Conservation (phyloP, 441 rosid species). For the Bocquillonia castaneifolia region DNA sequence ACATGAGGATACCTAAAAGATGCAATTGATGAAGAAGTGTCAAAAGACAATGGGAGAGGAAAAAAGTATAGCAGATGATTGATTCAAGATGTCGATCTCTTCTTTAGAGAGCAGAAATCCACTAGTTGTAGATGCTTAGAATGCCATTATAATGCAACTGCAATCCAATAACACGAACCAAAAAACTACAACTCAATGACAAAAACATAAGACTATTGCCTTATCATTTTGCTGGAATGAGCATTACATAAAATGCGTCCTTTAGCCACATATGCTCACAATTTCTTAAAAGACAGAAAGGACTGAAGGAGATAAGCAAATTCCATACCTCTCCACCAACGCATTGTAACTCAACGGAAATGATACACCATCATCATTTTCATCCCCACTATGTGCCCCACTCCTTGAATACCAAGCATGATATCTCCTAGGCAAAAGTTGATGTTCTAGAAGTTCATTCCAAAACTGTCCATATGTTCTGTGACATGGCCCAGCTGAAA, state of each 20-base stretch:
- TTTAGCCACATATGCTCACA: background rate
- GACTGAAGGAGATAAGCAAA: constrained; percentile 14
- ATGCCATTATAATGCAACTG: background rate
- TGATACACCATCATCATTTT: constrained; percentile 75
- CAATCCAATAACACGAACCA: background rate
- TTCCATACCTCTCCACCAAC: constrained; percentile 68
- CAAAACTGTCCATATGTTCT: constrained; percentile 62
- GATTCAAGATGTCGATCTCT: background rate
- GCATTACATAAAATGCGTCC: background rate
- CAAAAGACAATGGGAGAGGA: constrained; percentile 14
- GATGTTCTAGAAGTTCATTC: constrained; percentile 88
- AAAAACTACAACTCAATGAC: background rate
- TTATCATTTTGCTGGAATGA: background rate
- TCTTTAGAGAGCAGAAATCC: background rate
- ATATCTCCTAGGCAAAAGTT: constrained; percentile 92
- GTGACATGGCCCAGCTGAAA: constrained; percentile 87
- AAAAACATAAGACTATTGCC: background rate
- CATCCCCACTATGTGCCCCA: constrained; percentile 56
- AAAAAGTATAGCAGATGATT: background rate
- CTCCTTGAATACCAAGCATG: constrained; percentile 95
- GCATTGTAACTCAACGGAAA: constrained; percentile 66
- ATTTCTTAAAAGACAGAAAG: background rate
- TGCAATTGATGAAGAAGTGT: constrained; percentile 21
- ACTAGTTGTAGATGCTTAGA: background rate
- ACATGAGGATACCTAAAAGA: constrained; percentile 77